Evolutionary conservation across 352 stramenopile species (phyloP), one percentile per base, ranked within the genome.

Genomic region (Globisporangium spinosum): DNA sequence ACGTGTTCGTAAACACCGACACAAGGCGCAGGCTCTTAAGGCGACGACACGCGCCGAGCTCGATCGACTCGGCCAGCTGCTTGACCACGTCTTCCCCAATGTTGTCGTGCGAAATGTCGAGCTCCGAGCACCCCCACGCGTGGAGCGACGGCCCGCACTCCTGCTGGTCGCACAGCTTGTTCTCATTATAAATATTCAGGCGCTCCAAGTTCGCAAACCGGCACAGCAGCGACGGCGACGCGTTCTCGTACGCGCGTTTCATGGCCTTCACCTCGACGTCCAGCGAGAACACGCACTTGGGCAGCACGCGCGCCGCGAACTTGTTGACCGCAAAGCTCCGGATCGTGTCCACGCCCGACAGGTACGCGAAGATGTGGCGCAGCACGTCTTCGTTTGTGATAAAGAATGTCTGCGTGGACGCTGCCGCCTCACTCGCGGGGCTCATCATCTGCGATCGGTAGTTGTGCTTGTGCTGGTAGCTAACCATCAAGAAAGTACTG

Each of bases 1-100:
- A 81, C 45, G 84, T 93, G 71, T 90, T 89, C 20, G 82, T 85
- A 54, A 93, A 90, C 56, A 90, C 73, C n/a, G 82, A 89, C 22
- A 85, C 73, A 54, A 91, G 76, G 34, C 88, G 80, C 40, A 93
- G 70, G 27, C 79, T 74, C 56, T 76, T 76, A 38, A 91, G 73
- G 17, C 55, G 74, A 6, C 70, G 67, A 23, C 86, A 85, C 17
- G 71, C 66, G 13, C 82, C 81, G 9, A 62, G 58, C 49, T 62
- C 67, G 3, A 92, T 64, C 1, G 76, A 72, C 23, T 64, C 35
- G 6, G 80, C 79, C 20, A 92, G 68, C 58, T 75, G 73, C 56
- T 78, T 65, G 35, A 90, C 74, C 12, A 83, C 77, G 23, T 61
- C 57, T 69, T 92, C 84, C 7, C 82, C 82, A 55, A 79, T 70